Conservation (phyloP, 1,284 basidiomycete genomes). For the Blastosporella zonata region DNA sequence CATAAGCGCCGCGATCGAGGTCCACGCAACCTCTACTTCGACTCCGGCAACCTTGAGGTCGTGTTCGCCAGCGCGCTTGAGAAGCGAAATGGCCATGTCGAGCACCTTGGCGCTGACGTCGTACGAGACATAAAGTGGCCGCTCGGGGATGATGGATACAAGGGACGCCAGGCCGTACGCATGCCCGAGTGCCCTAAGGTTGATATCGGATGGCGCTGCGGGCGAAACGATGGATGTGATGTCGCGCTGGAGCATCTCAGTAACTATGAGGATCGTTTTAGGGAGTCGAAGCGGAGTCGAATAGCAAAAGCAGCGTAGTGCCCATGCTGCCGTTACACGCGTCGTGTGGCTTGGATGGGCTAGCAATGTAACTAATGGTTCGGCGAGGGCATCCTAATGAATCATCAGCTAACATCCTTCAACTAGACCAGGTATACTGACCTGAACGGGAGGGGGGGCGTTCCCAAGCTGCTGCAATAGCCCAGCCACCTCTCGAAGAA, state of each 20-base stretch:
- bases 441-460: conserved; percentile 85
- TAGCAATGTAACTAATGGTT: conserved; percentile 83
- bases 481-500: conserved; percentile 82
- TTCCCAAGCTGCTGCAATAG: conserved; percentile 90
- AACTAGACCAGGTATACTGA: conserved; percentile 25
- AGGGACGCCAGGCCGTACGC: conserved; percentile 88
- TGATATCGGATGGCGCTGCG: conserved; percentile 70
- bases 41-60: conserved; percentile 79
- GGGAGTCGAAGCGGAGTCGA: conserved; percentile 85
- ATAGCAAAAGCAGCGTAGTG: conserved; percentile 86
- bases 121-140: conserved; percentile 93
- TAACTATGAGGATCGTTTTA: conserved; percentile 70
- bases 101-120: conserved; percentile 90
- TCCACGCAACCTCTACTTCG: conserved; percentile 96
- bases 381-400: conserved; percentile 75
- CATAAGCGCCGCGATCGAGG: conserved; percentile 87
- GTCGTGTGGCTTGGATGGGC: conserved; percentile 87
- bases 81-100: conserved; percentile 85
- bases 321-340: conserved; percentile 84
- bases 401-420: background rate
- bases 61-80: conserved; percentile 91
- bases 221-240: conserved; percentile 67
- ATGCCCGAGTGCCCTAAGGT: conserved; percentile 77
- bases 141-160: conserved; percentile 80
- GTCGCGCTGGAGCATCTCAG: conserved; percentile 84